Evolutionary conservation across 2,329 filamentous ascomycete species (phyloP), one percentile per base, ranked within the genome.

Genomic region (Clathrospora elynae): DNA sequence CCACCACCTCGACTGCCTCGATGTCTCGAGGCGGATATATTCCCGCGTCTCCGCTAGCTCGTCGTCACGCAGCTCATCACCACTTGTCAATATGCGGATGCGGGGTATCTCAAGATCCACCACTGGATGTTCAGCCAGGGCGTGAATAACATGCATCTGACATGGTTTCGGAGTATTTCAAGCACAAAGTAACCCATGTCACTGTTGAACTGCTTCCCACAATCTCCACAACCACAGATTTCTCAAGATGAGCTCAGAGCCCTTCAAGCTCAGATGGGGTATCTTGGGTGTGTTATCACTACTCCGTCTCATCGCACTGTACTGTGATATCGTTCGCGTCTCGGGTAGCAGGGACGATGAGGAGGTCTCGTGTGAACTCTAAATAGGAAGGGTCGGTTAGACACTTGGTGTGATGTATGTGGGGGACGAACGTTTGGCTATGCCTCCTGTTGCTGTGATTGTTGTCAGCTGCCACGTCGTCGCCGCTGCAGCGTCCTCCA

Each of bases 401-500:
- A n/a, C n/a, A n/a, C n/a, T n/a, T n/a, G n/a, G n/a, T n/a, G n/a
- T n/a, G n/a, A n/a, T n/a, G n/a, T n/a, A n/a, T n/a, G n/a, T n/a
- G n/a, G n/a, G n/a, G n/a, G n/a, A n/a, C n/a, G n/a, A n/a, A n/a
- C n/a, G n/a, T n/a, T n/a, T n/a, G n/a, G n/a, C n/a, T n/a, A n/a
- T n/a, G n/a, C n/a, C n/a, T n/a, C n/a, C n/a, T n/a, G n/a, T n/a
- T n/a, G n/a, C n/a, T n/a, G n/a, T n/a, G n/a, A n/a, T 6, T 19
- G 4, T 6, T 20, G 87, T 93, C 59, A 78, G 95, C 51, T 78
- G 79, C 39, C 88, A 95, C 73, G 80, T 83, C 60, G 79, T 95
- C 35, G 81, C 85, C 16, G 90, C 89, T 16, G 89, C 87, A 4
- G 86, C 88, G 17, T 92, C 88, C 1, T 93, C 88, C 4, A 82